Conservation (phyloP, 169 alveolate genomes). For the Plasmodium yoelii region DNA sequence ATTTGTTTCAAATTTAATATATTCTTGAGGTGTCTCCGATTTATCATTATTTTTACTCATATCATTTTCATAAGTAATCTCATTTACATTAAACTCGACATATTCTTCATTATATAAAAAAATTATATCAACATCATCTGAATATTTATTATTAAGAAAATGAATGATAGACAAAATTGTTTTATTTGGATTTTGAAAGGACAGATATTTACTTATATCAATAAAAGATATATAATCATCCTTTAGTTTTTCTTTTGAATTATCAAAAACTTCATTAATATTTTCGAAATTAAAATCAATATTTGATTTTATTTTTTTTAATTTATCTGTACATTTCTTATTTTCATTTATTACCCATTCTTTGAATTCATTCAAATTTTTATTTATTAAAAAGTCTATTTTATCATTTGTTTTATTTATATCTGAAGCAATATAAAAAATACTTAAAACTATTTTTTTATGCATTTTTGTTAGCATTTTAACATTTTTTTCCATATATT, state of each 20-base stretch:
- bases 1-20: conserved; percentile 7
- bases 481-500: conserved; percentile 52
- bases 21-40: background rate
- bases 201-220: conserved; percentile 61
- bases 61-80: no score
- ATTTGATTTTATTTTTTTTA: conserved; percentile 36
- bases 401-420: conserved; percentile 70
- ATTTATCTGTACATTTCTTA: conserved; percentile 12
- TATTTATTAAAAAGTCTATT: conserved; percentile 38
- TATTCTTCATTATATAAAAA: conserved; percentile 72
- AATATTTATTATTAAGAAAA: conserved; percentile 33
- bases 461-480: conserved; percentile 67
- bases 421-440: conserved; percentile 68
- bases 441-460: conserved; percentile 52
- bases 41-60: background rate
- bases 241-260: conserved; percentile 40
- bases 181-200: conserved; percentile 55
- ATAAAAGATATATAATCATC: conserved; percentile 39
- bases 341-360: conserved; percentile 64
- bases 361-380: conserved; percentile 41
- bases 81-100: background rate
- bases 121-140: conserved; percentile 40
- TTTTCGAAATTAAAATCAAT: conserved; percentile 58
- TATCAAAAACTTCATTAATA: conserved; percentile 58
- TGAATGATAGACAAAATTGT: conserved; percentile 61